Evolutionary conservation across 345 rosid genomes (phyloP), one percentile per base, ranked within the genome.

Genomic region (Crucihimalaya himalaica): DNA sequence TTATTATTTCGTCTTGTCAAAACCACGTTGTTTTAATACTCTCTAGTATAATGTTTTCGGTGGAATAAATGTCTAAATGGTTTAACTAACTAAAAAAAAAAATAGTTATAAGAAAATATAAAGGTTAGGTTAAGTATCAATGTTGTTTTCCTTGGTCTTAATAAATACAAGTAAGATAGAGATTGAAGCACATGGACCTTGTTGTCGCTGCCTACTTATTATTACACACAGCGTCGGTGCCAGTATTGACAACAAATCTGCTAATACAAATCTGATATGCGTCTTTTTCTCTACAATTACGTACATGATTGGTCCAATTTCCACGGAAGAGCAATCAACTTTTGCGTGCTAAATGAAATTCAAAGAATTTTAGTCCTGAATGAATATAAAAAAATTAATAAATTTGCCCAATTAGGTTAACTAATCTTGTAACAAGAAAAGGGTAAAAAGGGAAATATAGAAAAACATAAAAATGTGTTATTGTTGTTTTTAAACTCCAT

Each of bases 381-480:
- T 5, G 40, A 46, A 8, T 40, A 42, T n/a, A n/a, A n/a, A 53
- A 75, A 57, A 61, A 5, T 45, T 4, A 76, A 52, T 76, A 69
- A 29, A 63, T 6, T 18, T 25, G 80, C 28, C 46, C 37, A 37
- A 71, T 70, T 76, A 76, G 80, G 80, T 76, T 63, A 76, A 76
- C 80, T 61, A 76, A 70, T 76, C 20, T n/a, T 12, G 43, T 70
- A 76, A 76, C 80, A 76, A 76, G 80, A 76, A 76, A 76, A 76
- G 80, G 80, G 75, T 2, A 70, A 12, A 46, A 35, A 4, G 1
- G 80, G 71, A 6, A 76, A 29, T 40, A 25, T 0, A 0, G 2
- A 8, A 45, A 29, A 3, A 46, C 1, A 31, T 12, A 2, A 37
- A 50, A 57, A 28, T 58, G 19, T 43, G 19, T 14, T 15, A 18